Percentiles rank a stretch among this genome's conserved stretches.
These are phyloP conservation scores for Neonectria magnoliae DNA, from an alignment of 2,329 filamentous ascomycete genomes.

Conservation along the genomic window DNA sequence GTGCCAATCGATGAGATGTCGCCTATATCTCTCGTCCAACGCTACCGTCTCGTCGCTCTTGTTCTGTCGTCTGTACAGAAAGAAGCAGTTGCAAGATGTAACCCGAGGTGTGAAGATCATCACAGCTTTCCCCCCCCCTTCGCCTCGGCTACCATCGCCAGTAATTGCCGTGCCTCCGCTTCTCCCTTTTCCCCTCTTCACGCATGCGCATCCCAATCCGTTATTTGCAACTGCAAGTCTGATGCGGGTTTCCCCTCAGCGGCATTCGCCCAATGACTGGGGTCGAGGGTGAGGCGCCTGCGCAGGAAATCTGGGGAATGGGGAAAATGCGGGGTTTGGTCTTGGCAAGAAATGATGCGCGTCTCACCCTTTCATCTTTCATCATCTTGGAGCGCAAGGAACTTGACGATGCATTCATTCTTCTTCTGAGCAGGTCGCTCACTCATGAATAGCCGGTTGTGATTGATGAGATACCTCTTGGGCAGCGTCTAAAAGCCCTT, in stretches of 20 bases:
- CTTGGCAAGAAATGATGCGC: neutral
- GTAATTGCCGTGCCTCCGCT: slow-evolving; percentile 23
- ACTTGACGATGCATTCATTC: neutral
- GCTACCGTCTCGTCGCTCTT: neutral
- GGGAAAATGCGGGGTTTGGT: slow-evolving; percentile 39
- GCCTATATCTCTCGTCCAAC: neutral
- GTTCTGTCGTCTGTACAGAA: neutral
- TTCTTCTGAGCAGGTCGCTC: neutral
- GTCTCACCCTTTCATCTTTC: too few relatives aligned
- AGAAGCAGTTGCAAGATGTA: neutral
- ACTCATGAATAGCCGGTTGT: slow-evolving; percentile 12
- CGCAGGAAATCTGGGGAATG: slow-evolving; percentile 31
- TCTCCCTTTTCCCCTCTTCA: slow-evolving; percentile 25
- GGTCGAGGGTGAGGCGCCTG: neutral
- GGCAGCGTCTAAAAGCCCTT: slow-evolving; percentile 16
- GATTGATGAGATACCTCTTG: slow-evolving; percentile 23
- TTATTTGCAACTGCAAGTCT: neutral
- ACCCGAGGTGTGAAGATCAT: neutral
- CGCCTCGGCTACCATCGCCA: slow-evolving; percentile 39
- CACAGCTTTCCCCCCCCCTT: neutral
- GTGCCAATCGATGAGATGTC: neutral
- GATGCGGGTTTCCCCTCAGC: slow-evolving; percentile 30
- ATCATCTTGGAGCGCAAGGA: too few relatives aligned
- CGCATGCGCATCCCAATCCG: slow-evolving; percentile 12
- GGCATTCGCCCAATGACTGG: slow-evolving; percentile 30